Evolutionary conservation across 2,329 filamentous ascomycete genomes (phyloP).

Genomic region (Fusarium protoensiforme): DNA sequence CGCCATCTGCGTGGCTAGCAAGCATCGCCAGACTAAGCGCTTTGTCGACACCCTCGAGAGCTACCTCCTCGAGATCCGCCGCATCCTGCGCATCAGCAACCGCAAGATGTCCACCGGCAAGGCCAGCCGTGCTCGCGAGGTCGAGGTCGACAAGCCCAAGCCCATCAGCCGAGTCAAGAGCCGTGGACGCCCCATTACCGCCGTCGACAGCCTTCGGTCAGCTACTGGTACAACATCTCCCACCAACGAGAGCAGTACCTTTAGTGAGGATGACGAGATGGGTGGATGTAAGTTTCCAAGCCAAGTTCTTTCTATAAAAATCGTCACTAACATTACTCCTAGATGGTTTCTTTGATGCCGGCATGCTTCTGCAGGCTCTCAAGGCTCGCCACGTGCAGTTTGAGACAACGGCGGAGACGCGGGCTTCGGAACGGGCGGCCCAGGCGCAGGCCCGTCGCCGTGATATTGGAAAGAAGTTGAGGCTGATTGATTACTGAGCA

Average conservation of each 20-base stretch:
- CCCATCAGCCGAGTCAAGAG: slow-evolving; percentile 69
- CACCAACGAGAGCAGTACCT: slow-evolving; percentile 75
- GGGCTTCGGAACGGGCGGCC: slow-evolving; percentile 69
- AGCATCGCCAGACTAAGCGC: slow-evolving; percentile 91
- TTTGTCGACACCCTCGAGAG: slow-evolving; percentile 91
- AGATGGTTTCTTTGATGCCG: slow-evolving; percentile 98
- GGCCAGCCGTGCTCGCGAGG: slow-evolving; percentile 64
- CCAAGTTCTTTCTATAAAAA: not conserved
- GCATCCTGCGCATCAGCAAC: slow-evolving; percentile 78
- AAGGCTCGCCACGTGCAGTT: slow-evolving; percentile 73
- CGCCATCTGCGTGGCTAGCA: slow-evolving; percentile 90
- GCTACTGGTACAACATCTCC: slow-evolving; percentile 66
- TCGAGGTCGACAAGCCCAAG: slow-evolving; percentile 55
- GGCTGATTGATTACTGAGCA: slow-evolving; percentile 73
- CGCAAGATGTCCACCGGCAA: slow-evolving; percentile 56
- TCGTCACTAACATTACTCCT: slow-evolving; percentile 43
- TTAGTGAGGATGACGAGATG: slow-evolving; percentile 88
- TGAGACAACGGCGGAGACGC: slow-evolving; percentile 62
- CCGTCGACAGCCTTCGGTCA: slow-evolving; percentile 58
- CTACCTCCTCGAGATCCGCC: slow-evolving; percentile 90
- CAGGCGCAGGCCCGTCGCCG: slow-evolving; percentile 68
- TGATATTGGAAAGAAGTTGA: slow-evolving; percentile 80
- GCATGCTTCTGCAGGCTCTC: slow-evolving; percentile 90
- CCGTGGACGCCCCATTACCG: slow-evolving; percentile 77
- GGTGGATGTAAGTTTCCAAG: slow-evolving; percentile 82